Conservation (phyloP, 768 basidiomycete genomes). For the Rhodotorula sphaerocarpa region DNA sequence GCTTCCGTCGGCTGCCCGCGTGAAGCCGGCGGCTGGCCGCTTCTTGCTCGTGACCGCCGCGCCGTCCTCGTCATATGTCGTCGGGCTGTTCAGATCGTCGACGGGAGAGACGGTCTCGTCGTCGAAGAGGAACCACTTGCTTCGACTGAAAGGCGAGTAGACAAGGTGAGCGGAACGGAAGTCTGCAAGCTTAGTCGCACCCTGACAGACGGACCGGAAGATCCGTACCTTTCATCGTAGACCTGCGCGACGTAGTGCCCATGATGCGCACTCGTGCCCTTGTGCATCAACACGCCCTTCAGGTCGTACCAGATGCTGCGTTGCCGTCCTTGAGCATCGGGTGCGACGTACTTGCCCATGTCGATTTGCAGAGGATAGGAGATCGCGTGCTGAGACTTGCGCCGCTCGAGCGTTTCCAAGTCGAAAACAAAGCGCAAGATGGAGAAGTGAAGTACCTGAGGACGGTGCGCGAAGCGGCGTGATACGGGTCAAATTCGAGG, state of each 20-base stretch:
- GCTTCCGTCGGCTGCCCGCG: not conserved
- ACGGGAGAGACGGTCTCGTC: constrained; percentile 65
- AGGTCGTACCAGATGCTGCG: constrained; percentile 61
- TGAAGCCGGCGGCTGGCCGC: constrained; percentile 37
- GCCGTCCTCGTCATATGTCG: constrained; percentile 34
- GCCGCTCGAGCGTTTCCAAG: constrained; percentile 64
- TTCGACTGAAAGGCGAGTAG: constrained; percentile 49
- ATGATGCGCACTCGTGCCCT: constrained; percentile 83
- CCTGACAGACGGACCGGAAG: constrained; percentile 11
- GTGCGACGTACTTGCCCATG: constrained; percentile 58
- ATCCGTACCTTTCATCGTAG: constrained; percentile 56
- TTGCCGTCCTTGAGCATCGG: not conserved
- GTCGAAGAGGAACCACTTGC: constrained; percentile 84
- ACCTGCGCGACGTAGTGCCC: constrained; percentile 84
- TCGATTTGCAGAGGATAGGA: constrained; percentile 66
- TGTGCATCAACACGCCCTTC: constrained; percentile 76
- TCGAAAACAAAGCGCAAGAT: constrained; percentile 90
- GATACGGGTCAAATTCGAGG: not conserved
- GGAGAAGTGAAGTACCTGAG: constrained; percentile 68
- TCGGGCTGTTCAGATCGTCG: constrained; percentile 38
- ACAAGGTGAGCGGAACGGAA: too few species aligned
- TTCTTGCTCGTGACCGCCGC: constrained; percentile 40
- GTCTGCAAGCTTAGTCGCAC: too few species aligned
- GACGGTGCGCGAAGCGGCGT: not conserved
- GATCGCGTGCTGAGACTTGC: constrained; percentile 74